These are phyloP conservation scores for Stereocaulon alpinum DNA, from an alignment of 495 filamentous ascomycete species.

Conservation along the genomic window DNA sequence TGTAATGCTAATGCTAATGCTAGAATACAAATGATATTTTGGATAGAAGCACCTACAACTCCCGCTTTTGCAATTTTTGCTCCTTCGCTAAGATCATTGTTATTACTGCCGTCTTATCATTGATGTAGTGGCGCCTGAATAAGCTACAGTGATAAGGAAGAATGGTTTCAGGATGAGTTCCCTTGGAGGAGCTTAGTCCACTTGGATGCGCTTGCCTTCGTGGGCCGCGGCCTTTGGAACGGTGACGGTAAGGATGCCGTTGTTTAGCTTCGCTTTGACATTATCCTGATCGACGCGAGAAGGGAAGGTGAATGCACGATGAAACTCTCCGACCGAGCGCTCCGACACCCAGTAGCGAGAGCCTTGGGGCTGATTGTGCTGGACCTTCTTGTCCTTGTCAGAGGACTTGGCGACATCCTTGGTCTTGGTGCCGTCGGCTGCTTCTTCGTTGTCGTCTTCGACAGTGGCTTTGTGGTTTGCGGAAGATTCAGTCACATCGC, in stretches of 20 bases:
- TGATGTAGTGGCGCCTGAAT: no score
- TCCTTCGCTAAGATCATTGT: no score
- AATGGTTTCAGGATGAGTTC: no score
- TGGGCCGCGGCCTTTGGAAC: slow-evolving; percentile 63
- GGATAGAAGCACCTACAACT: no score
- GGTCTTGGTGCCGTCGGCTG: not conserved
- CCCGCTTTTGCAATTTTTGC: no score
- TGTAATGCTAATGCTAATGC: no score
- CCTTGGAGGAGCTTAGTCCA: slow-evolving; percentile 33
- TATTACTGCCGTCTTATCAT: no score
- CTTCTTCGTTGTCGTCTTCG: slow-evolving; percentile 46
- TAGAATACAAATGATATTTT: no score
- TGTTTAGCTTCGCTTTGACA: slow-evolving; percentile 60
- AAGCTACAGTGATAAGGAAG: no score
- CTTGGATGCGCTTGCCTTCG: slow-evolving; percentile 40
- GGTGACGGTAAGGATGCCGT: slow-evolving; percentile 57
- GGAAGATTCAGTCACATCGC: slow-evolving; percentile 25
- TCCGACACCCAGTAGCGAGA: slow-evolving; percentile 68
- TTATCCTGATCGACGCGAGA: slow-evolving; percentile 58
- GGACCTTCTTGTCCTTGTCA: not conserved
- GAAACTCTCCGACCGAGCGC: slow-evolving; percentile 67
- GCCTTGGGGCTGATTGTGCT: slow-evolving; percentile 17
- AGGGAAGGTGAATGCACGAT: slow-evolving; percentile 67
- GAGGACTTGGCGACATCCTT: not conserved
- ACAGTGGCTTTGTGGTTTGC: slow-evolving; percentile 41